Evolutionary conservation across 192 early-diverging fungal genomes (phyloP).

Genomic region (Linnemannia schmuckeri): DNA sequence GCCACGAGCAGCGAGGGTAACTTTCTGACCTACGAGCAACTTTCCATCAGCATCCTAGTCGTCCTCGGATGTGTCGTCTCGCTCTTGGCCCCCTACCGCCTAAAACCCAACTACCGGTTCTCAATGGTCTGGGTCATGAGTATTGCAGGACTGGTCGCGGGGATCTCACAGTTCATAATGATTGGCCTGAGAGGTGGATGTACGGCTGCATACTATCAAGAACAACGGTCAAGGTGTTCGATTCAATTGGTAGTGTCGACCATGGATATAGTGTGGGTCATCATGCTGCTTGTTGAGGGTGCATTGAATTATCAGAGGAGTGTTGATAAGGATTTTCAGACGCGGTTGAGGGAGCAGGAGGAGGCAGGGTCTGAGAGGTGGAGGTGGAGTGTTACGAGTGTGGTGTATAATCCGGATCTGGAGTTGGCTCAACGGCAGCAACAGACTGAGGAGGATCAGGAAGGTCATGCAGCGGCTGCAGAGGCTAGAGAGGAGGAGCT

Average conservation of each 20-base stretch:
- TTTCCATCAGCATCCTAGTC: slow-evolving; percentile 22
- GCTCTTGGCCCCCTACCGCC: neutral
- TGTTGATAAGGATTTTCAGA: slow-evolving; percentile 14
- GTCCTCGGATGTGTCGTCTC: slow-evolving; percentile 24
- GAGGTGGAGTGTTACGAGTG: neutral
- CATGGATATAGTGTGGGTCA: slow-evolving; percentile 10
- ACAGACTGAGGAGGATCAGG: neutral
- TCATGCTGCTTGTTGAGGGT: neutral
- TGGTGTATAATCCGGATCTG: slow-evolving; percentile 30
- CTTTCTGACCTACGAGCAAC: slow-evolving; percentile 25
- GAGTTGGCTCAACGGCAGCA: slow-evolving; percentile 6
- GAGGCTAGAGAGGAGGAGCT: neutral
- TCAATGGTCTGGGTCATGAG: slow-evolving; percentile 16
- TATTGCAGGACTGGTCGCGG: slow-evolving; percentile 4
- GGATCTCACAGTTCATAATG: slow-evolving; percentile 10
- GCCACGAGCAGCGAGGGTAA: neutral
- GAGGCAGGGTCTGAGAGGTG: slow-evolving; percentile 12
- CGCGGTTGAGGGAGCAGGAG: slow-evolving; percentile 9
- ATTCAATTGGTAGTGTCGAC: slow-evolving; percentile 21
- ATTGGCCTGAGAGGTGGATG: slow-evolving; percentile 23
- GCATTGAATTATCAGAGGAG: neutral
- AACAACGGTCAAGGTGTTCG: neutral
- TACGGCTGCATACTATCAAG: neutral
- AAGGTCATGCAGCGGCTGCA: neutral
- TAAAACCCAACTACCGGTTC: slow-evolving; percentile 1